These are phyloP conservation scores for Trichosporon faecale DNA, from an alignment of 1,284 basidiomycete genomes.

Conservation along the genomic window DNA sequence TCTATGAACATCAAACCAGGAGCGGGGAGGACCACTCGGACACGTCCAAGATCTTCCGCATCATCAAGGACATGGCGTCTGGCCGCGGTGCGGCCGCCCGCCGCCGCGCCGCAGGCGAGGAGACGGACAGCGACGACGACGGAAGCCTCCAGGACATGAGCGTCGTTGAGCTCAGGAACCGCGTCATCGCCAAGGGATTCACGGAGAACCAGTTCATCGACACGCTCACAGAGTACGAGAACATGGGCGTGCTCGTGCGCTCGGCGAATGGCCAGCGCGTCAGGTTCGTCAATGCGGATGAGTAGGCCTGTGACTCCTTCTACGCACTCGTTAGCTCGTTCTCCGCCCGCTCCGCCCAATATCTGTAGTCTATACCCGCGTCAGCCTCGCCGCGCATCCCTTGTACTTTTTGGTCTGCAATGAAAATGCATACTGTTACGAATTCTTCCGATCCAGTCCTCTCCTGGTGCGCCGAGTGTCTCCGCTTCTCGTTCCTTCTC, in stretches of 20 bases:
- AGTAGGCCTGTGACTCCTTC: too few relatives aligned
- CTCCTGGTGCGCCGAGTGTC: too few relatives aligned
- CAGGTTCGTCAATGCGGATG: slow-evolving; percentile 52
- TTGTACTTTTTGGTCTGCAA: too few relatives aligned
- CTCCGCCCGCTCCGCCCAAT: too few relatives aligned
- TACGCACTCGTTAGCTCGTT: too few relatives aligned
- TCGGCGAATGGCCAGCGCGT: slow-evolving; percentile 73
- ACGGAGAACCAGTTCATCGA: slow-evolving; percentile 86
- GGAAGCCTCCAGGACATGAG: slow-evolving; percentile 62
- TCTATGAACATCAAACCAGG: slow-evolving; percentile 68
- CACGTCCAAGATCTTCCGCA: slow-evolving; percentile 77
- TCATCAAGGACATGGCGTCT: slow-evolving; percentile 79
- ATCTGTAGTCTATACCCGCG: slow-evolving; percentile 5
- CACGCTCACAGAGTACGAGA: slow-evolving; percentile 77
- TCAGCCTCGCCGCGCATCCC: too few relatives aligned
- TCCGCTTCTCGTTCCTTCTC: too few relatives aligned
- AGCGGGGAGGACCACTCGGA: slow-evolving; percentile 67
- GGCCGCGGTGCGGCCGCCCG: slow-evolving; percentile 51
- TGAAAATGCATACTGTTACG: too few relatives aligned
- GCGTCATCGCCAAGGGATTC: slow-evolving; percentile 79
- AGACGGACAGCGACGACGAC: slow-evolving; percentile 61
- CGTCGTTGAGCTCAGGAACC: slow-evolving; percentile 77
- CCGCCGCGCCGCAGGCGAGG: slow-evolving; percentile 53
- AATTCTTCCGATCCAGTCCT: too few relatives aligned
- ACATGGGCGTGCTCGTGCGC: slow-evolving; percentile 69